Percentiles rank a stretch among this genome's conserved stretches.
These are phyloP conservation scores for Thalassiosira livingstoniorum DNA, from an alignment of 352 stramenopile genomes.

Conservation along the genomic window DNA sequence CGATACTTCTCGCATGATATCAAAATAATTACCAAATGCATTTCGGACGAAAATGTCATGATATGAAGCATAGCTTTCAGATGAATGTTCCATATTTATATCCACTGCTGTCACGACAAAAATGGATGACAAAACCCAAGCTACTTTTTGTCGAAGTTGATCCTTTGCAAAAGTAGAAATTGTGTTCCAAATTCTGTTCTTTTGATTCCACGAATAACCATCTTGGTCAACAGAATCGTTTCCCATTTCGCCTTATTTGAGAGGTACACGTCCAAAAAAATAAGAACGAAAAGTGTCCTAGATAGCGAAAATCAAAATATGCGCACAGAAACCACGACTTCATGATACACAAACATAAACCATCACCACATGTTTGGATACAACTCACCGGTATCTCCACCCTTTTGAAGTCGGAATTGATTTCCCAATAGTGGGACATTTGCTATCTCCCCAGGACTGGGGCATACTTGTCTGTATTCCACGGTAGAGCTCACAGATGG, in stretches of 20 bases:
- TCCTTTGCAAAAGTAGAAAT: constrained; percentile 60
- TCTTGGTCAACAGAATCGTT: constrained; percentile 57
- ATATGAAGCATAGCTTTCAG: constrained; percentile 48
- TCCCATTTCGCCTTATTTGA: no score
- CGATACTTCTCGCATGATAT: constrained; percentile 72
- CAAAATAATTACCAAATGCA: constrained; percentile 73
- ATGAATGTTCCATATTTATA: constrained; percentile 25
- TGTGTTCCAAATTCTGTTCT: constrained; percentile 50
- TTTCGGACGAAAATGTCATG: constrained; percentile 85
- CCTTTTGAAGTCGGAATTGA: constrained; percentile 49
- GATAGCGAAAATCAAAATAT: no score
- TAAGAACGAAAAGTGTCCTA: no score
- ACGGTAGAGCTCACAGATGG: constrained; percentile 24
- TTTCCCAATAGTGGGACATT: constrained; percentile 41
- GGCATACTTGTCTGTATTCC: constrained; percentile 54
- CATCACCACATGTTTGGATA: no score
- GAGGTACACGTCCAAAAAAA: no score
- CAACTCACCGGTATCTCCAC: constrained; percentile 39
- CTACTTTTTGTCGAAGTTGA: constrained; percentile 77
- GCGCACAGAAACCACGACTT: no score
- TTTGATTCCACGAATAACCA: constrained; percentile 33
- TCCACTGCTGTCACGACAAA: constrained; percentile 50
- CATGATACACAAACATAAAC: no score
- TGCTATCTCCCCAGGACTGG: constrained; percentile 25
- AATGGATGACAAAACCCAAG: constrained; percentile 67